These are phyloP conservation scores for Ochetophila trinervis DNA, from an alignment of 306 rosid genomes.

Conservation along the genomic window DNA sequence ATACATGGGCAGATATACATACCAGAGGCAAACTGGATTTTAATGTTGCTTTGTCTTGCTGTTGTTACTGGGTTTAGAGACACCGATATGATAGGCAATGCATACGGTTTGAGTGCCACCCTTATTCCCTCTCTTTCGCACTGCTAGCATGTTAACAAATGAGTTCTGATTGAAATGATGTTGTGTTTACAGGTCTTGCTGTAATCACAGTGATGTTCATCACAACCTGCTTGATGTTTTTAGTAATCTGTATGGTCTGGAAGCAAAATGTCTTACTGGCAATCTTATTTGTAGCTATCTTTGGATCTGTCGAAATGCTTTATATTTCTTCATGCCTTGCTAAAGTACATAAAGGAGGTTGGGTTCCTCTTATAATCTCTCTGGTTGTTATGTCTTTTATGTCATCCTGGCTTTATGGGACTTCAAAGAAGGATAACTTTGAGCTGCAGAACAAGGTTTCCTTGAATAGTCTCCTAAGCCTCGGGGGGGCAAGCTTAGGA, in stretches of 20 bases:
- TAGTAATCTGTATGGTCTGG: slow-evolving; percentile 26
- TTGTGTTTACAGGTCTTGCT: slow-evolving; percentile 30
- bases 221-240: slow-evolving; percentile 33
- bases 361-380: slow-evolving; percentile 26
- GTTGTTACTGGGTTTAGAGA: slow-evolving; percentile 32
- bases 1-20: slow-evolving; percentile 31
- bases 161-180: not conserved
- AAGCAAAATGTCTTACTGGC: slow-evolving; percentile 19
- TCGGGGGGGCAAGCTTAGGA: slow-evolving; percentile 24
- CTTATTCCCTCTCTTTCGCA: not conserved
- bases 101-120: slow-evolving; percentile 23
- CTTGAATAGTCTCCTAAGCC: slow-evolving; percentile 23
- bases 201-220: slow-evolving; percentile 31
- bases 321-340: slow-evolving; percentile 29
- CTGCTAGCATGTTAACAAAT: not conserved
- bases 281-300: slow-evolving; percentile 11
- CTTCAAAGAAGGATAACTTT: slow-evolving; percentile 22
- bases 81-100: slow-evolving; percentile 25
- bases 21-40: slow-evolving; percentile 31
- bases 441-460: slow-evolving; percentile 29
- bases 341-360: slow-evolving; percentile 28
- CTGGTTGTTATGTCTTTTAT: slow-evolving; percentile 17
- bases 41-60: slow-evolving; percentile 30
- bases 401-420: slow-evolving; percentile 32
- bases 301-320: slow-evolving; percentile 31